A percentile compares a stretch with the other conserved stretches of the same genome.
Conservation (phyloP, 108 stramenopile genomes). For the Skeletonema grethae region DNA sequence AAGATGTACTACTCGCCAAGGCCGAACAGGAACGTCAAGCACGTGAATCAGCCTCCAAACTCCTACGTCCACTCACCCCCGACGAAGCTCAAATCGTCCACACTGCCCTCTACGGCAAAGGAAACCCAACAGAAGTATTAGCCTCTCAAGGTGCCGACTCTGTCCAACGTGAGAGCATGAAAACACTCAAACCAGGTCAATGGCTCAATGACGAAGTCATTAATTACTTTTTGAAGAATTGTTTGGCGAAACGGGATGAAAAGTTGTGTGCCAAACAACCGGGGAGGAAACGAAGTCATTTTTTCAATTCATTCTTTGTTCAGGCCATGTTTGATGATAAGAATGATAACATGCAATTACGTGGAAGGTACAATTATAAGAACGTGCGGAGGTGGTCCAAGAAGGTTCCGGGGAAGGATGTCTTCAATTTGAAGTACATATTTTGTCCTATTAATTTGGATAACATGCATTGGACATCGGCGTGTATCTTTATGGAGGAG, state of each 20-base stretch:
- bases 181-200: constrained; percentile 64
- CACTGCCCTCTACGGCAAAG: constrained; percentile 57
- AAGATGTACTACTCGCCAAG: background rate
- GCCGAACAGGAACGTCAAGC: constrained; percentile 29
- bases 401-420: constrained; percentile 90
- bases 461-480: constrained; percentile 92
- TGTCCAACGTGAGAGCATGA: constrained; percentile 70
- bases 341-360: constrained; percentile 33
- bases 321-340: constrained; percentile 89
- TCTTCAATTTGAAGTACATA: constrained; percentile 91
- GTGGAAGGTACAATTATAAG: constrained; percentile 86
- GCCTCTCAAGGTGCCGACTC: constrained; percentile 70
- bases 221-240: constrained; percentile 90
- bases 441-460: constrained; percentile 90
- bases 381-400: constrained; percentile 93
- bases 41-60: constrained; percentile 47
- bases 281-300: constrained; percentile 75
- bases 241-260: constrained; percentile 78
- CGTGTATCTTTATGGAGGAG: constrained; percentile 87
- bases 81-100: constrained; percentile 64
- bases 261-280: constrained; percentile 65
- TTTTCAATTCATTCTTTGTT: constrained; percentile 96
- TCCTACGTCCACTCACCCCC: constrained; percentile 67
- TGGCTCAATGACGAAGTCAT: constrained; percentile 99
- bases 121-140: constrained; percentile 55